Evolutionary conservation across 2,329 filamentous ascomycete genomes (phyloP).

Genomic region (Colletotrichum acutatum): DNA sequence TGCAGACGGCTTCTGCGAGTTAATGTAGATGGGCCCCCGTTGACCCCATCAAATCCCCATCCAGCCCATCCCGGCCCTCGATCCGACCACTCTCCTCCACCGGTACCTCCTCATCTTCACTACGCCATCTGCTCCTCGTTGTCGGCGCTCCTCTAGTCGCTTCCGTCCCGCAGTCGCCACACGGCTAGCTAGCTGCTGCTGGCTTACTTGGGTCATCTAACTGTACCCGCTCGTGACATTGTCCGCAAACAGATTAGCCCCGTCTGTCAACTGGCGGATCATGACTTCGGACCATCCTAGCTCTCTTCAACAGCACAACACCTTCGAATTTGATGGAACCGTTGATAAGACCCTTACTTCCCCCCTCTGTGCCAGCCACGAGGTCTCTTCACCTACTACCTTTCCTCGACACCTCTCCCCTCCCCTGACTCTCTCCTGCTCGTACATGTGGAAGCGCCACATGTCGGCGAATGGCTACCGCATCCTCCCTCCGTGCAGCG

Average conservation of each 20-base stretch:
- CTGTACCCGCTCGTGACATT: constrained; percentile 38
- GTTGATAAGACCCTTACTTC: constrained; percentile 33
- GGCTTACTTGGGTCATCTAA: constrained; percentile 28
- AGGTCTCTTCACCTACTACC: not conserved
- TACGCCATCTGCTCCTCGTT: constrained; percentile 13
- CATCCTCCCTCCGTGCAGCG: constrained; percentile 33
- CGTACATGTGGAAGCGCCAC: constrained; percentile 32
- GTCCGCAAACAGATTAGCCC: constrained; percentile 37
- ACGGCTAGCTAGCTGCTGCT: constrained; percentile 24
- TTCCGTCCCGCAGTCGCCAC: constrained; percentile 29
- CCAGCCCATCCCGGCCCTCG: constrained; percentile 18
- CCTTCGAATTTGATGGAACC: constrained; percentile 27
- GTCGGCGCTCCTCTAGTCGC: constrained; percentile 12
- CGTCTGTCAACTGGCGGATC: constrained; percentile 36
- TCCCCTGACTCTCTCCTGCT: constrained; percentile 28
- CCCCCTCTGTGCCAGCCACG: constrained; percentile 9
- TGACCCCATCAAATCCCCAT: constrained; percentile 27
- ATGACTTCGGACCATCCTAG: constrained; percentile 36
- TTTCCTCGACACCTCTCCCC: constrained; percentile 10
- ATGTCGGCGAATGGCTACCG: constrained; percentile 39
- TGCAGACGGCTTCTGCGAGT: constrained; percentile 30
- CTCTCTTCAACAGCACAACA: constrained; percentile 27
- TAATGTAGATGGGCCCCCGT: constrained; percentile 21
- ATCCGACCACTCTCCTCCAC: constrained; percentile 18
- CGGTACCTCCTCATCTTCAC: constrained; percentile 8